Conservation (phyloP, 2,329 filamentous ascomycete genomes). For the Proliferodiscus dingleyae region DNA sequence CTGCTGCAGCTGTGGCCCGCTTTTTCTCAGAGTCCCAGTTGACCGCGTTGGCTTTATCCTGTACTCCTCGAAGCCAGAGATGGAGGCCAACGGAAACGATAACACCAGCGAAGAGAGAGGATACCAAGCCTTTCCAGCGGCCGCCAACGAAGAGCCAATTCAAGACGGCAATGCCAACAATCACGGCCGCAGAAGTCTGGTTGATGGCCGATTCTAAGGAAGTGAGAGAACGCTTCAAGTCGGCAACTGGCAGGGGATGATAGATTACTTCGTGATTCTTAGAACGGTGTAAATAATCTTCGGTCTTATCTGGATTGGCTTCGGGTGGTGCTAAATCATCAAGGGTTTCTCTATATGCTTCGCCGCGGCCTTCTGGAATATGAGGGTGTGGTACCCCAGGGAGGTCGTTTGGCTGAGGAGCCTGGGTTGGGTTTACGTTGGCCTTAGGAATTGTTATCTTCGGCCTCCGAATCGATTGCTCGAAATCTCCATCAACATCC, state of each 20-base stretch:
- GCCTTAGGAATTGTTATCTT: constrained; percentile 20
- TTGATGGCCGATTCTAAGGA: constrained; percentile 14
- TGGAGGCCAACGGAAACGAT: constrained; percentile 19
- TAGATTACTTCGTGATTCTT: constrained; percentile 20
- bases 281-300: constrained; percentile 18
- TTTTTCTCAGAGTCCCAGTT: constrained; percentile 19
- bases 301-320: constrained; percentile 17
- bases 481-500: constrained; percentile 21
- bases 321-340: constrained; percentile 20
- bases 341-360: constrained; percentile 12
- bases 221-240: constrained; percentile 15
- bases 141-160: constrained; percentile 16
- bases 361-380: constrained; percentile 13
- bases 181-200: constrained; percentile 11
- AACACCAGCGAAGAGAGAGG: constrained; percentile 12
- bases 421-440: background rate
- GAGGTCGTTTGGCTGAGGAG: background rate
- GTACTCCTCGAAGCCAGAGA: constrained; percentile 18
- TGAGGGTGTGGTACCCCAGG: constrained; percentile 1
- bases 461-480: constrained; percentile 14
- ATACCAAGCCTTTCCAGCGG: constrained; percentile 13
- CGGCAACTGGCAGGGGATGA: constrained; percentile 18
- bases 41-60: constrained; percentile 18
- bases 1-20: constrained; percentile 15
- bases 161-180: constrained; percentile 11